Evolutionary conservation across 208 protist genomes (phyloP).

Genomic region (Trypanosomatidae sp.): DNA sequence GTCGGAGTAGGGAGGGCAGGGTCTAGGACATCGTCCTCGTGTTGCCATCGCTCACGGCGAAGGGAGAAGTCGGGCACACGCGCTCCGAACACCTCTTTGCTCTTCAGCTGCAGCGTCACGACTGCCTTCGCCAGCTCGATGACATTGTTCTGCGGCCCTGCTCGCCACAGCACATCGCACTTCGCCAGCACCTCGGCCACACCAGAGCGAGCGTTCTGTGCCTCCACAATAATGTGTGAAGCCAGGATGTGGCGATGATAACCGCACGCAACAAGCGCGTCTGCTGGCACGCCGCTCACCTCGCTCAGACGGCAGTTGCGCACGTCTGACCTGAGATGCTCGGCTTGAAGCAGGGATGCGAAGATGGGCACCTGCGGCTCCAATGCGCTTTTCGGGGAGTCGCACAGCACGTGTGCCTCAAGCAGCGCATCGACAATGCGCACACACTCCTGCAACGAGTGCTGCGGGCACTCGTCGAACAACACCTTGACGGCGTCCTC

Average conservation of each 20-base stretch:
- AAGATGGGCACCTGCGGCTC: conserved; percentile 34
- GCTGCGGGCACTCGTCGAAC: conserved; percentile 71
- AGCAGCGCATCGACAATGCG: conserved; percentile 41
- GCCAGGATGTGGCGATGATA: conserved; percentile 76
- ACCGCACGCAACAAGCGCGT: conserved; percentile 75
- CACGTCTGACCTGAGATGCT: conserved; percentile 21
- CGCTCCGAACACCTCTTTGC: conserved; percentile 79
- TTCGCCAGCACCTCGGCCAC: conserved; percentile 58
- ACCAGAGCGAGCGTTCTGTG: conserved; percentile 70
- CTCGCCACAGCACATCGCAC: conserved; percentile 59
- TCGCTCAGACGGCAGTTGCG: conserved; percentile 44
- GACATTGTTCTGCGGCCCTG: conserved; percentile 37
- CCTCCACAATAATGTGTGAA: conserved; percentile 77
- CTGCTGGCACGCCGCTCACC: conserved; percentile 49
- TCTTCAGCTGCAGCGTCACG: conserved; percentile 72
- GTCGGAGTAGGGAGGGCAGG: conserved; percentile 43
- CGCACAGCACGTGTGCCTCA: conserved; percentile 32
- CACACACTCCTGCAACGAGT: conserved; percentile 61
- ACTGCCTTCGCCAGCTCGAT: conserved; percentile 62
- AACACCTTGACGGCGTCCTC: conserved; percentile 80
- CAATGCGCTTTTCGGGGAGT: conserved; percentile 32
- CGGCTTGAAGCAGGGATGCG: conserved; percentile 16
- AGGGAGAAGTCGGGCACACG: conserved; percentile 83
- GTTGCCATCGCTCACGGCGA: conserved; percentile 50
- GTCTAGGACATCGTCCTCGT: conserved; percentile 76